These are phyloP conservation scores for Hyphodiscus sp. DNA, from an alignment of 2,329 filamentous ascomycete genomes.

Conservation along the genomic window DNA sequence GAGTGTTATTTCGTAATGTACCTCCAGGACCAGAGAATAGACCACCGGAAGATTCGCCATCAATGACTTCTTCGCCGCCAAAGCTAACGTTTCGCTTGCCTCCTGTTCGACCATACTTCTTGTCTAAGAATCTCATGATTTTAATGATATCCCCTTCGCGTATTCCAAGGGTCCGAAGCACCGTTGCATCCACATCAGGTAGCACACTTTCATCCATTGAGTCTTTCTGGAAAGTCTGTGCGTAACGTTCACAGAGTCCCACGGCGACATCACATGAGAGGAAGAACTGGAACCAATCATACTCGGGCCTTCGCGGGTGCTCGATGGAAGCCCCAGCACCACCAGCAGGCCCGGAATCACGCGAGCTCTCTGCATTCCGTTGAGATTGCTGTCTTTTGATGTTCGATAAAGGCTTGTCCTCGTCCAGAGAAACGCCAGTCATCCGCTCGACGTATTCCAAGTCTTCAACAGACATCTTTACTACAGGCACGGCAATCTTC, in stretches of 20 bases:
- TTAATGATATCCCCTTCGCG: conserved; percentile 96
- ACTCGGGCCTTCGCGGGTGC: conserved; percentile 59
- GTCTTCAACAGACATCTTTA: conserved; percentile 94
- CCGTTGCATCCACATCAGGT: conserved; percentile 77
- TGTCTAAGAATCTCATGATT: conserved; percentile 83
- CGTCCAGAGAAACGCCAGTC: conserved; percentile 81
- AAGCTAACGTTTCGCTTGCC: conserved; percentile 48
- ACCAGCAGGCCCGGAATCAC: conserved; percentile 23
- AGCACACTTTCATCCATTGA: conserved; percentile 94
- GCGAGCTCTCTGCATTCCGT: conserved; percentile 23
- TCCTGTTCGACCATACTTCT: conserved; percentile 64
- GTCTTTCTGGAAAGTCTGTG: conserved; percentile 80
- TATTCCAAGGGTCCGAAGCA: conserved; percentile 81
- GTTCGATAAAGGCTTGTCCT: conserved; percentile 88
- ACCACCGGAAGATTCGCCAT: conserved; percentile 55
- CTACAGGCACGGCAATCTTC: conserved; percentile 92
- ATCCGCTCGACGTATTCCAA: conserved; percentile 87
- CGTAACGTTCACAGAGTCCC: conserved; percentile 89
- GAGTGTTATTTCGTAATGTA: conserved; percentile 84
- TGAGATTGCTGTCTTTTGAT: conserved; percentile 47
- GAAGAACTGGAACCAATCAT: conserved; percentile 99
- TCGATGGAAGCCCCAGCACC: conserved; percentile 57
- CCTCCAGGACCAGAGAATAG: conserved; percentile 94
- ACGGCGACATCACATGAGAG: conserved; percentile 85
- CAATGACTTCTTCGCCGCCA: conserved; percentile 46